Conservation (phyloP, 2,329 filamentous ascomycete species). For the Xenoacremonium recifei region DNA sequence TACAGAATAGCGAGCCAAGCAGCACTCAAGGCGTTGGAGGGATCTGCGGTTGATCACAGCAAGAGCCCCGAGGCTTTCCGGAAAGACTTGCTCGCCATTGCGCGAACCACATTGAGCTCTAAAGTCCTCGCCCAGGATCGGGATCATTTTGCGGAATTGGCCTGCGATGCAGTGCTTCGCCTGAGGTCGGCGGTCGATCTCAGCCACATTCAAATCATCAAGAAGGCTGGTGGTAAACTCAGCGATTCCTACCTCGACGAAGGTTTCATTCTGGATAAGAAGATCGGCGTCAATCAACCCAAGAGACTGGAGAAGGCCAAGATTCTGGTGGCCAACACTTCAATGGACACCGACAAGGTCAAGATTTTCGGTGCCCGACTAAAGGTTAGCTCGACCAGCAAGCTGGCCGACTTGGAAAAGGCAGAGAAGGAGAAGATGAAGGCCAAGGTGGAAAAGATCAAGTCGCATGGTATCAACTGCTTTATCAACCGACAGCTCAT, state of each 20-base stretch:
- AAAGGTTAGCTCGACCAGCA: conserved; percentile 94
- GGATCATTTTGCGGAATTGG: conserved; percentile 85
- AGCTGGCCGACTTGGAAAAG: conserved; percentile 97
- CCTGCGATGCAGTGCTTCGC: conserved; percentile 86
- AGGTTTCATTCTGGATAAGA: conserved; percentile 98
- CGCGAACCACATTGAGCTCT: conserved; percentile 91
- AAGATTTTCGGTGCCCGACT: conserved; percentile 98
- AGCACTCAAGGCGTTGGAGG: conserved; percentile 79
- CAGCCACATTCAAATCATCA: conserved; percentile 98
- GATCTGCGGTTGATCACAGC: conserved; percentile 86
- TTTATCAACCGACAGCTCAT: conserved; percentile 99
- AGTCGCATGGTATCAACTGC: conserved; percentile 98
- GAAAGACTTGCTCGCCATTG: conserved; percentile 86
- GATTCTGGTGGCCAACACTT: conserved; percentile 95
- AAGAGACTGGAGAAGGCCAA: conserved; percentile 97
- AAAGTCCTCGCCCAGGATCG: conserved; percentile 95
- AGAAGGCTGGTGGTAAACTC: conserved; percentile 97
- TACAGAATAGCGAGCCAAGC: conserved; percentile 96
- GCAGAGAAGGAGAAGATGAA: conserved; percentile 99
- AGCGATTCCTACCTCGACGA: conserved; percentile 97
- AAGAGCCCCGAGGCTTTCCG: conserved; percentile 79
- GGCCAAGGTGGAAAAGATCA: conserved; percentile 98
- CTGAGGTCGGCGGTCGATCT: conserved; percentile 89
- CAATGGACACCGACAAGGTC: conserved; percentile 99
- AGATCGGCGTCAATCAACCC: conserved; percentile 97